Evolutionary conservation across 176 grass and related monocot species (phyloP).

Genomic region (Pharus latifolius): DNA sequence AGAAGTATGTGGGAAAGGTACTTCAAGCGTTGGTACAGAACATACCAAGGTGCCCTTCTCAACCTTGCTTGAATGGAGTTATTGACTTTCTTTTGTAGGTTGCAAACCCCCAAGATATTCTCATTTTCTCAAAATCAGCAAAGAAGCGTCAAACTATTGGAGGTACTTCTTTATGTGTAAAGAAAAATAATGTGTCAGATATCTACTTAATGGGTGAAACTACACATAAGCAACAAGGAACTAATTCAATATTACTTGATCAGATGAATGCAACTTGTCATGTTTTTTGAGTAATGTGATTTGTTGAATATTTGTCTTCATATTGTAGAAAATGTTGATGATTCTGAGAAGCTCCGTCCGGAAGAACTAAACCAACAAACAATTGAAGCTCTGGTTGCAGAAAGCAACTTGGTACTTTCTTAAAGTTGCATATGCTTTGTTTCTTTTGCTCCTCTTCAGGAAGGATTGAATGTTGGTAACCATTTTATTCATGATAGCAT

Average conservation of each 20-base stretch:
- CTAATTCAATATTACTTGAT: not conserved
- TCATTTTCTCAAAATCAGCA: conserved; percentile 88
- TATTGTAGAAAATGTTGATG: conserved; percentile 68
- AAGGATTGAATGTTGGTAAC: not conserved
- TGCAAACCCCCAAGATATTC: conserved; percentile 97
- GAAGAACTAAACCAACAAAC: conserved; percentile 99
- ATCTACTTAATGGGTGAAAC: not conserved
- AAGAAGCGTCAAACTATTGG: conserved; percentile 58
- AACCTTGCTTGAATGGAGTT: conserved; percentile 10
- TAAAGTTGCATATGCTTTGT: not conserved
- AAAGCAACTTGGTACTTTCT: conserved; percentile 91
- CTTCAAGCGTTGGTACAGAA: not conserved
- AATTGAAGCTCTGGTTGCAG: conserved; percentile 92
- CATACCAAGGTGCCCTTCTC: conserved; percentile 1
- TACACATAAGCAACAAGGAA: not conserved
- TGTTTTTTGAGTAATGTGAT: conserved; percentile 12
- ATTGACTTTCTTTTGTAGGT: conserved; percentile 42
- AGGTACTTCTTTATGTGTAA: conserved; percentile 45
- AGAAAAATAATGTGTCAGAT: not conserved
- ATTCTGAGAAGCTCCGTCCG: conserved; percentile 76
- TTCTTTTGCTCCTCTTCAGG: conserved; percentile 14
- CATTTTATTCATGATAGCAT: not conserved
- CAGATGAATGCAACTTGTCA: not conserved
- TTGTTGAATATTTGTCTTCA: conserved; percentile 4
- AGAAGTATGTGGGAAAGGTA: conserved; percentile 97